These are phyloP conservation scores for Candida ulmi DNA, from an alignment of 805 yeast species.

Conservation along the genomic window DNA sequence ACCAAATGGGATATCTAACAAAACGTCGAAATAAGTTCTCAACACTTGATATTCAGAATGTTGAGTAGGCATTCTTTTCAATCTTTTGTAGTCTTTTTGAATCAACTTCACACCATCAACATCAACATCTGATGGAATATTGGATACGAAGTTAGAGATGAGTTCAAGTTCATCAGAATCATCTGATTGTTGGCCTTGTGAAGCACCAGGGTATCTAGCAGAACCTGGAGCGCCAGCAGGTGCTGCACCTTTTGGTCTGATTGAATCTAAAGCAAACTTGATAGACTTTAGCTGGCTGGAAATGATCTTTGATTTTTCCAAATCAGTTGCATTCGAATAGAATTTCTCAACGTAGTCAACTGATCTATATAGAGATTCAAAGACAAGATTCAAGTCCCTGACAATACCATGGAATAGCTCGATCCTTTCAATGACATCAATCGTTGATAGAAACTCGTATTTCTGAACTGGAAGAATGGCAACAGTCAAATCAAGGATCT, in stretches of 20 bases:
- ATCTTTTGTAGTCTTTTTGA: slow-evolving; percentile 47
- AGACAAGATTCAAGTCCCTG: slow-evolving; percentile 31
- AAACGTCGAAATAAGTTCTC: slow-evolving; percentile 57
- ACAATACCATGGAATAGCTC: slow-evolving; percentile 28
- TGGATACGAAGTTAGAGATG: slow-evolving; percentile 25
- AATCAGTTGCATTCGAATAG: slow-evolving; percentile 41
- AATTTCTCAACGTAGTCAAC: slow-evolving; percentile 38
- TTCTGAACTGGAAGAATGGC: slow-evolving; percentile 49
- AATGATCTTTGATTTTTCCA: slow-evolving; percentile 48
- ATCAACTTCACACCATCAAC: slow-evolving; percentile 37
- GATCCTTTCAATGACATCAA: slow-evolving; percentile 30
- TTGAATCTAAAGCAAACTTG: slow-evolving; percentile 41
- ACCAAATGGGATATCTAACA: slow-evolving; percentile 58
- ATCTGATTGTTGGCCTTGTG: slow-evolving; percentile 5
- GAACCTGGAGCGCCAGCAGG: not conserved
- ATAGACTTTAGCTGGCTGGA: slow-evolving; percentile 51
- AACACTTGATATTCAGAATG: slow-evolving; percentile 62
- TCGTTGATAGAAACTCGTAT: slow-evolving; percentile 30
- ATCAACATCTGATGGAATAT: slow-evolving; percentile 25
- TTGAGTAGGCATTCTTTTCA: slow-evolving; percentile 45
- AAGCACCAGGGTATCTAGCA: too few relatives aligned
- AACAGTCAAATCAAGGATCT: slow-evolving; percentile 39
- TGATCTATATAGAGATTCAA: slow-evolving; percentile 30
- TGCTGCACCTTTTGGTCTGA: slow-evolving; percentile 25
- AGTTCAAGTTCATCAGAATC: slow-evolving; percentile 34